Conservation (phyloP, 164 flowering plant genomes). For the Protea cynaroides region DNA sequence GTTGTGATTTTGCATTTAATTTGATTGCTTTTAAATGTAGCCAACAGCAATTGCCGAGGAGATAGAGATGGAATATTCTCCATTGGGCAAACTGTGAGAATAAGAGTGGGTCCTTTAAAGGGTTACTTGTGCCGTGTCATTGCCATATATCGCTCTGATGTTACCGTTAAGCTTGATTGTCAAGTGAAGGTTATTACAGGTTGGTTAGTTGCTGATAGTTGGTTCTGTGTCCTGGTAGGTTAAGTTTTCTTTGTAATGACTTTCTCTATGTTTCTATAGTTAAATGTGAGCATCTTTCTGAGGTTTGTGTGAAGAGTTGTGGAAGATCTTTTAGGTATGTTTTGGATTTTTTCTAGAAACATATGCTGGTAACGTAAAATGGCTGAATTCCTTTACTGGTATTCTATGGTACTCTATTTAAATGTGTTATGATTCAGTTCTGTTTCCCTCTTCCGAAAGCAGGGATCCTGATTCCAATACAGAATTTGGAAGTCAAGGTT, state of each 20-base stretch:
- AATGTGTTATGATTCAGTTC: no score
- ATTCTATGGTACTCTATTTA: no score
- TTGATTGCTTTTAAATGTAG: conserved; percentile 35
- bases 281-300: conserved; percentile 73
- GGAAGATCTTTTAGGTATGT: conserved; percentile 33
- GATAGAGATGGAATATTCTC: conserved; percentile 55
- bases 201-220: conserved; percentile 19
- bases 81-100: conserved; percentile 83
- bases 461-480: conserved; percentile 34
- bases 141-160: conserved; percentile 64
- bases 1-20: conserved; percentile 1
- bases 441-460: conserved; percentile 20
- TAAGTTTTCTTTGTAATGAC: not conserved
- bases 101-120: conserved; percentile 82
- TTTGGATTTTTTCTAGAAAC: not conserved
- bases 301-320: conserved; percentile 57
- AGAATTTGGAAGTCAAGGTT: conserved; percentile 33
- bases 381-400: conserved; percentile 1
- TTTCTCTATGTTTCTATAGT: conserved; percentile 36
- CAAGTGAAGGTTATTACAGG: conserved; percentile 79
- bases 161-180: conserved; percentile 91
- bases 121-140: conserved; percentile 86
- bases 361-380: not conserved
- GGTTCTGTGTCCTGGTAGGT: not conserved
- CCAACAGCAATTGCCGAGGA: conserved; percentile 27